Conservation (phyloP, 2,329 filamentous ascomycete species). For the Leptosphaerulina australis region DNA sequence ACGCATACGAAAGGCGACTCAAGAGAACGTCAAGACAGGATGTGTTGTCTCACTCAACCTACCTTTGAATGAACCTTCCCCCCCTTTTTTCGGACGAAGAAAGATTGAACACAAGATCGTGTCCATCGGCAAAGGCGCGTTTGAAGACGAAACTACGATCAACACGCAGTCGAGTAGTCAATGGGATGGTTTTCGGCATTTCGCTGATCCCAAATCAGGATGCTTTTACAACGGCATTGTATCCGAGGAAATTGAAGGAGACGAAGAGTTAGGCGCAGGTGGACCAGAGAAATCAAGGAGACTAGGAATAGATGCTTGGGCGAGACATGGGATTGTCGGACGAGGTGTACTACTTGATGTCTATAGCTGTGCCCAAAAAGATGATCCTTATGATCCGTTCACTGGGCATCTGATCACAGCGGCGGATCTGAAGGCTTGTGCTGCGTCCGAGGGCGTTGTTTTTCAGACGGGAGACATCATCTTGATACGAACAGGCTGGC, state of each 20-base stretch:
- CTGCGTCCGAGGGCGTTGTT: constrained; percentile 20
- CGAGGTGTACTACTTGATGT: constrained; percentile 62
- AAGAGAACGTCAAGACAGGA: constrained; percentile 60
- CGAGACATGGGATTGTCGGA: constrained; percentile 62
- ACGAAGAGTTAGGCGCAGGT: constrained; percentile 25
- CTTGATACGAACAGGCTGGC: constrained; percentile 39
- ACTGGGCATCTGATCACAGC: constrained; percentile 26
- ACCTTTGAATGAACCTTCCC: constrained; percentile 60
- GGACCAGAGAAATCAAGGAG: constrained; percentile 29
- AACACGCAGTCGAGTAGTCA: constrained; percentile 45
- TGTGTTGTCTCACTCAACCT: constrained; percentile 63
- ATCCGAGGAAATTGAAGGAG: constrained; percentile 32
- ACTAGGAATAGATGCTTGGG: constrained; percentile 51
- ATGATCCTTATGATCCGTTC: constrained; percentile 33
- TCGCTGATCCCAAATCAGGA: constrained; percentile 33
- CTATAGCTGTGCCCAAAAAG: constrained; percentile 39
- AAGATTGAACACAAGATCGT: constrained; percentile 54
- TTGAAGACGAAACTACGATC: constrained; percentile 40
- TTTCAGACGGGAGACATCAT: constrained; percentile 42
- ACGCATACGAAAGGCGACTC: constrained; percentile 58
- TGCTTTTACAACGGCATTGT: constrained; percentile 43
- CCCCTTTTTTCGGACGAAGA: constrained; percentile 63
- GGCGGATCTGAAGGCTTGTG: constrained; percentile 26
- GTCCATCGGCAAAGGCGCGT: constrained; percentile 23
- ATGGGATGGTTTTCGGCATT: constrained; percentile 49